A percentile compares a stretch with the other conserved stretches of the same genome.
Evolutionary conservation across 164 flowering plant genomes (phyloP).

Genomic region (Malania oleifera): DNA sequence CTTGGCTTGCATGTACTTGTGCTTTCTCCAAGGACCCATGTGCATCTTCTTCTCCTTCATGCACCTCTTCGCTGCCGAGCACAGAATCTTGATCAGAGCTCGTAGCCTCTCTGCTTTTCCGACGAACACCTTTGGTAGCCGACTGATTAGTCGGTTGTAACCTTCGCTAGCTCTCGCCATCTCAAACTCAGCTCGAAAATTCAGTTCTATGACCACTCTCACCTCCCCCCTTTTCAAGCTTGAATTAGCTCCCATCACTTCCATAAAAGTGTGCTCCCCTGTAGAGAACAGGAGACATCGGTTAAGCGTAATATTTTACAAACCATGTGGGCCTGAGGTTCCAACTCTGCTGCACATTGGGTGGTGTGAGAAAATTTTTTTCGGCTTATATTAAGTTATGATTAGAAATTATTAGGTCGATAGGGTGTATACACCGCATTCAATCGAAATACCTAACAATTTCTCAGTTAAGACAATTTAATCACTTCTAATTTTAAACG

Average conservation of each 20-base stretch:
- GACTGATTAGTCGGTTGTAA: slow-evolving; percentile 47
- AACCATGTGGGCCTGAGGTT: no score
- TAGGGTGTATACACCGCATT: no score
- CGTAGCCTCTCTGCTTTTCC: slow-evolving; percentile 66
- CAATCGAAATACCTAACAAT: no score
- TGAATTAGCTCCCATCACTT: slow-evolving; percentile 53
- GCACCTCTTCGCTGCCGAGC: slow-evolving; percentile 72
- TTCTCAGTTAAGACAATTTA: no score
- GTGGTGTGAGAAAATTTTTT: no score
- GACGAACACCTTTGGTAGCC: slow-evolving; percentile 71
- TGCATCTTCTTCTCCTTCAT: slow-evolving; percentile 94
- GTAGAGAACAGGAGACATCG: no score
- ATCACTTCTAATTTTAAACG: no score
- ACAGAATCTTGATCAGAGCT: slow-evolving; percentile 51
- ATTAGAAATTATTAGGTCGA: no score
- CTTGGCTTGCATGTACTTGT: slow-evolving; percentile 82
- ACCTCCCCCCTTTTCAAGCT: slow-evolving; percentile 42
- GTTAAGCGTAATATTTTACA: no score
- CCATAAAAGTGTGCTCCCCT: slow-evolving; percentile 83
- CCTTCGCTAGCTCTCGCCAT: slow-evolving; percentile 75
- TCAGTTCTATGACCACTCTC: slow-evolving; percentile 69
- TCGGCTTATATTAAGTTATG: no score
- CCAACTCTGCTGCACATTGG: no score
- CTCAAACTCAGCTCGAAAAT: slow-evolving; percentile 77
- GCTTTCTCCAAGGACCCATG: slow-evolving; percentile 89